These are phyloP conservation scores for Trichoderma sp. DNA, from an alignment of 2,329 filamentous ascomycete species.

Conservation along the genomic window DNA sequence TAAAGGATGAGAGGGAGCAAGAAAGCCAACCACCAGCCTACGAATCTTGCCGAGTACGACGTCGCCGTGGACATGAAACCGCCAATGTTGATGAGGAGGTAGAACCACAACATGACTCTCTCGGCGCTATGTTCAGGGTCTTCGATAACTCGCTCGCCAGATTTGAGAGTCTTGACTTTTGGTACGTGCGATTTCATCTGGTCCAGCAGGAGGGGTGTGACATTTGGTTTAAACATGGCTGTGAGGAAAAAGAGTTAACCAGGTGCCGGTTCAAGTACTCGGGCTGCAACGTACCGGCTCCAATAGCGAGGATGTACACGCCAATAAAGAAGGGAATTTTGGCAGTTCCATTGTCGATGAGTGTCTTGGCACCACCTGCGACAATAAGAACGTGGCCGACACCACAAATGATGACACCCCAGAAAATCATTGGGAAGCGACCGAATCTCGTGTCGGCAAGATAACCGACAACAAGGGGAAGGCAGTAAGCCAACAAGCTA, in stretches of 20 bases:
- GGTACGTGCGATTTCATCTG: conserved; percentile 61
- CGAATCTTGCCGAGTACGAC: conserved; percentile 56
- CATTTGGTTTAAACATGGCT: conserved; percentile 68
- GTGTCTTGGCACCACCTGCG: conserved; percentile 55
- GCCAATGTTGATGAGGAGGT: conserved; percentile 59
- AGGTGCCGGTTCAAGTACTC: neutral
- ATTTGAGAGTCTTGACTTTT: conserved; percentile 41
- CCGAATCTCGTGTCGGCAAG: conserved; percentile 71
- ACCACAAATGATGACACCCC: conserved; percentile 69
- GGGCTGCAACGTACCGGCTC: conserved; percentile 58
- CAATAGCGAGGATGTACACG: conserved; percentile 57
- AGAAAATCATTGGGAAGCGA: conserved; percentile 72
- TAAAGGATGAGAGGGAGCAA: conserved; percentile 49
- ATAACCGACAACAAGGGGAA: conserved; percentile 60
- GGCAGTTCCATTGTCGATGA: conserved; percentile 51
- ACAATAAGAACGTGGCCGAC: conserved; percentile 71
- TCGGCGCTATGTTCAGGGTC: conserved; percentile 68
- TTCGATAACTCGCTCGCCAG: conserved; percentile 68
- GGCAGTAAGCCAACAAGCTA: conserved; percentile 59
- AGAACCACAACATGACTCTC: conserved; percentile 69
- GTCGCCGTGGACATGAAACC: conserved; percentile 57
- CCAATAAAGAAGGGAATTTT: conserved; percentile 65
- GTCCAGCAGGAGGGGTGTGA: conserved; percentile 69
- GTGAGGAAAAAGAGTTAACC: neutral
- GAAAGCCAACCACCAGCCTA: conserved; percentile 55